These are phyloP conservation scores for Leccinum boreale DNA, from an alignment of 768 basidiomycete genomes.

Conservation along the genomic window DNA sequence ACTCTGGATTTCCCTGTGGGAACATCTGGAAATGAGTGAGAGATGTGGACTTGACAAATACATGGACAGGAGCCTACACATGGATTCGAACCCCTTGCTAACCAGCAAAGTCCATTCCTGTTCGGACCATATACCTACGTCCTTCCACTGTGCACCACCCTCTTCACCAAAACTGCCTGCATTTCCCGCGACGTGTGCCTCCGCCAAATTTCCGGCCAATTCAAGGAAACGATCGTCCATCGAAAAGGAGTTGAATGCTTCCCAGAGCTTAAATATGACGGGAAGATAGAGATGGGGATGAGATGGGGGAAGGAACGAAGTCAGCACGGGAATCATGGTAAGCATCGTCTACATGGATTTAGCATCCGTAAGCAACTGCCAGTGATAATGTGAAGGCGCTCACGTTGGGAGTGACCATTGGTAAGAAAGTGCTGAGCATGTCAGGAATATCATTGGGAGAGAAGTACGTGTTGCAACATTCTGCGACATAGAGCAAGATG, in stretches of 20 bases:
- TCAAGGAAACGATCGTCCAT: constrained; percentile 76
- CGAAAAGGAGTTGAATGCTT: constrained; percentile 69
- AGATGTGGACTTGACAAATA: constrained; percentile 36
- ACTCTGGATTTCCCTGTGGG: constrained; percentile 68
- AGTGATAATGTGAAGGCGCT: constrained; percentile 19
- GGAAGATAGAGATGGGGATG: constrained; percentile 69
- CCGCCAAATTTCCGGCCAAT: constrained; percentile 63
- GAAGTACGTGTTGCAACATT: constrained; percentile 70
- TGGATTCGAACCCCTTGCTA: constrained; percentile 76
- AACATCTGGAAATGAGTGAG: constrained; percentile 14
- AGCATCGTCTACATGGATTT: constrained; percentile 50
- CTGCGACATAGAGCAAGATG: constrained; percentile 70
- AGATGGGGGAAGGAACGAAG: constrained; percentile 72
- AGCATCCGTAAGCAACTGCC: background rate
- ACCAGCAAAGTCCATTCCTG: constrained; percentile 81
- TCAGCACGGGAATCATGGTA: constrained; percentile 71
- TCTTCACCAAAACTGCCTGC: constrained; percentile 50
- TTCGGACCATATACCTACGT: constrained; percentile 87
- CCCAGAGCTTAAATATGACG: constrained; percentile 71
- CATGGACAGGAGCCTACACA: constrained; percentile 48
- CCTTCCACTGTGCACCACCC: constrained; percentile 64
- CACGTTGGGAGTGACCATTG: constrained; percentile 69
- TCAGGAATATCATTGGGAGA: constrained; percentile 57
- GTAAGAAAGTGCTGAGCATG: constrained; percentile 72
- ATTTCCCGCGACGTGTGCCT: constrained; percentile 68